Percentiles rank a stretch among this genome's conserved stretches.
These are phyloP conservation scores for Elsinoe necatrix DNA, from an alignment of 2,329 filamentous ascomycete genomes.

Conservation along the genomic window DNA sequence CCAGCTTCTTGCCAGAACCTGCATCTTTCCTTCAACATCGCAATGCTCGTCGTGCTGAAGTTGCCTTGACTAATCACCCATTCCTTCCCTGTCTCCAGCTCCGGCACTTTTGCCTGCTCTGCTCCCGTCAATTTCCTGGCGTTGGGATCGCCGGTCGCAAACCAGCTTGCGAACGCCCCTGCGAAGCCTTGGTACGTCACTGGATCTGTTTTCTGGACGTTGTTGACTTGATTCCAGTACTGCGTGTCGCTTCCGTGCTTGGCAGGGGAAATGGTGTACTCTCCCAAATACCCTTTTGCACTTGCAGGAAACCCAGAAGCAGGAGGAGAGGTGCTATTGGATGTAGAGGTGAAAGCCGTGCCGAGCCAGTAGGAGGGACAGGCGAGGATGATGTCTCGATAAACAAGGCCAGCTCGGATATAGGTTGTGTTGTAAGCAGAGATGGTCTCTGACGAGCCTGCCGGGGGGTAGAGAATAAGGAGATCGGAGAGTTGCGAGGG, in stretches of 20 bases:
- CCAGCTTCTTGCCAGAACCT: constrained; percentile 40
- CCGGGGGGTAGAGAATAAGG: constrained; percentile 40
- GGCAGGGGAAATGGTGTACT: constrained; percentile 53
- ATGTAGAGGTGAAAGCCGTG: constrained; percentile 23
- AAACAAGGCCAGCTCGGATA: constrained; percentile 48
- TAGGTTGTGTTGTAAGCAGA: constrained; percentile 43
- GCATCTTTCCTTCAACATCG: constrained; percentile 41
- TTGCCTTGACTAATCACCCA: constrained; percentile 46
- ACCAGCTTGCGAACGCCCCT: constrained; percentile 53
- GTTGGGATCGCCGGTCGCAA: constrained; percentile 52
- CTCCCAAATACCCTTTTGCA: constrained; percentile 44
- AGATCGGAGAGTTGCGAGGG: constrained; percentile 33
- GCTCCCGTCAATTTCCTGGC: constrained; percentile 45
- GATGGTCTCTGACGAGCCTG: constrained; percentile 42
- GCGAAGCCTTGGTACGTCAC: constrained; percentile 49
- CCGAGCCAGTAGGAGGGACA: constrained; percentile 54
- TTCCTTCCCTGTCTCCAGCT: constrained; percentile 30
- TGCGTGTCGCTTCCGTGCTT: constrained; percentile 51
- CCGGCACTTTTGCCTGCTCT: constrained; percentile 39
- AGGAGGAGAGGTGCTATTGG: neutral
- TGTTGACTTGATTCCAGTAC: constrained; percentile 52
- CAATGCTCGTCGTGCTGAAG: constrained; percentile 35
- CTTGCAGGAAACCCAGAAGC: constrained; percentile 26
- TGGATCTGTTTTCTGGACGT: constrained; percentile 44
- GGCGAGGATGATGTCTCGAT: constrained; percentile 50